These are phyloP conservation scores for Metrosideros polymorpha DNA, from an alignment of 441 rosid genomes.

Conservation along the genomic window DNA sequence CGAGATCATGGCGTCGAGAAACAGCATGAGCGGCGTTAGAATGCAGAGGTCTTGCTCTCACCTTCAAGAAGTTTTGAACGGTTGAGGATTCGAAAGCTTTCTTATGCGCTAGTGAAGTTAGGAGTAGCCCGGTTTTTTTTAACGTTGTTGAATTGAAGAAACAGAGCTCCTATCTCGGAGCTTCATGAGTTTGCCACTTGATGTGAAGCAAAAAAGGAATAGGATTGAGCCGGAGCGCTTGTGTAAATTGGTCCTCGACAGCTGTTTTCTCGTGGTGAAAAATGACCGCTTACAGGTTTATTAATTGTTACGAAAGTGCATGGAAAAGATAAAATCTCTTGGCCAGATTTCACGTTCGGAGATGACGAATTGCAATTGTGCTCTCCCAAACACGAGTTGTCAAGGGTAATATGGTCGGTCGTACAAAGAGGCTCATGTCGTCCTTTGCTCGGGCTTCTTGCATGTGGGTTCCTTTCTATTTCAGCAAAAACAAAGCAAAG, in stretches of 20 bases:
- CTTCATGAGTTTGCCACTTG: background rate
- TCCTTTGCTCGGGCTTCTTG: background rate
- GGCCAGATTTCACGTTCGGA: background rate
- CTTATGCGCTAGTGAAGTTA: background rate
- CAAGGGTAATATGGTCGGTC: background rate
- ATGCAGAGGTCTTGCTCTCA: constrained; percentile 5
- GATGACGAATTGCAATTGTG: background rate
- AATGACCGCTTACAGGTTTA: background rate
- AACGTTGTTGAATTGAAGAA: background rate
- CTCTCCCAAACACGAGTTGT: background rate
- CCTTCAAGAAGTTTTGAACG: background rate
- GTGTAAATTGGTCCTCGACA: background rate
- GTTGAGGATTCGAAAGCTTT: background rate
- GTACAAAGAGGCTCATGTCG: background rate
- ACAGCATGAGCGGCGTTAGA: background rate
- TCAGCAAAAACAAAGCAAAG: background rate
- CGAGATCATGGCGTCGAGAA: constrained; percentile 4
- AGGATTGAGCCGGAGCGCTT: background rate
- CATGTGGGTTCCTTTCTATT: background rate
- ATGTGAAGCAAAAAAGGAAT: background rate
- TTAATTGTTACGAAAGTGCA: background rate
- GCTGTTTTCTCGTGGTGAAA: background rate
- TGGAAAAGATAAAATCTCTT: background rate
- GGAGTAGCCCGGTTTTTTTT: background rate
- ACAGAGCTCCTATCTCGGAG: background rate